Base-by-base conservation (phyloP, 441 rosid species). In the Adansonia rubrostipa region DNA sequence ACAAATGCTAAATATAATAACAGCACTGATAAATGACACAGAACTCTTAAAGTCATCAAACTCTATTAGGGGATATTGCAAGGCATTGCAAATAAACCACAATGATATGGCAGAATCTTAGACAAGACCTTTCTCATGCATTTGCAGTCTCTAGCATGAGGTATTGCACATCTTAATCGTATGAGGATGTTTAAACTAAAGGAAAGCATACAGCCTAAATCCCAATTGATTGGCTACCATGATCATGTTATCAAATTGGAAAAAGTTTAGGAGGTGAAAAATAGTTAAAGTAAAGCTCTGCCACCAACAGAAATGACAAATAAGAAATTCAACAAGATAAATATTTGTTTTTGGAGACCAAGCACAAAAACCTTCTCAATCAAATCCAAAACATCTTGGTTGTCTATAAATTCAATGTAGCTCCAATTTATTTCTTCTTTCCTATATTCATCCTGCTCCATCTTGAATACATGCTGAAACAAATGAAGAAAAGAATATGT, bases 391-490 rank as follows among this genome's bases (percentile, higher is more conserved):
- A 96, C 98, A 87, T 96, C 99, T 85, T 96, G 99, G 81, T 96
- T 96, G 89, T 96, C 99, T 60, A 96, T 88, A 82, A 93, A 96
- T 77, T 96, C 99, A 62, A 96, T 96, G 81, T 94, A 96, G 85
- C 99, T 96, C 99, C 99, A 96, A 75, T 92, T 87, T 79, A 96
- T 92, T 87, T 90, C 94, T 87, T 96, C 99, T 88, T 88, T 96
- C 85, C 84, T 86, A 76, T 96, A 96, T 82, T 96, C 99, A 73
- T 96, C 99, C 81, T 96, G 99, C 87, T 96, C 99, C 99, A 93
- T 93, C 92, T 94, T 96, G 86, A 96, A 96, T 56, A 96, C 98
- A 81, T 96, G 99, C 99, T 96, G 98, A 85, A 84, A 85, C 53
- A 79, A 76, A 76, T 61, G 28, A 57, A 63, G 78, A 81, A 78